Evolutionary conservation across 2,329 filamentous ascomycete species (phyloP).

Genomic region (Arachnomyces sp.): DNA sequence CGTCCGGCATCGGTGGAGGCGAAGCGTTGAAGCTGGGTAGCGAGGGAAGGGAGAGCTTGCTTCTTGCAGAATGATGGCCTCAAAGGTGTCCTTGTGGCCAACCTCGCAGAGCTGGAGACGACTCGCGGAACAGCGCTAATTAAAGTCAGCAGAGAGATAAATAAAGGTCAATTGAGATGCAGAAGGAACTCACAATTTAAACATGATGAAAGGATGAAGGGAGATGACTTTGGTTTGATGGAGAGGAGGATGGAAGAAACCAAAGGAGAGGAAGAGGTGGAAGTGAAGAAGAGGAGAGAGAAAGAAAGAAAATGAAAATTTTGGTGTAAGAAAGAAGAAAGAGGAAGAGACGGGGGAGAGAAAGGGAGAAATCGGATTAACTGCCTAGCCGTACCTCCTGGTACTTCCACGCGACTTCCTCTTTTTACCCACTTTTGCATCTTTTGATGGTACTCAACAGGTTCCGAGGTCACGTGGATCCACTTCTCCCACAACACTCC

Average conservation of each 20-base stretch:
- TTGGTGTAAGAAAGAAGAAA: slow-evolving; percentile 16
- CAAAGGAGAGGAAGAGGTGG: slow-evolving; percentile 27
- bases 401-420: too few species aligned
- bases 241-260: slow-evolving; percentile 34
- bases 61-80: slow-evolving; percentile 50
- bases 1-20: slow-evolving; percentile 50
- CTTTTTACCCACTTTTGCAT: too few species aligned
- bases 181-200: slow-evolving; percentile 34
- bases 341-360: background rate
- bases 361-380: background rate
- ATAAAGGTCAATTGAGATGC: slow-evolving; percentile 11
- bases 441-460: too few species aligned
- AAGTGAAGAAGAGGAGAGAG: slow-evolving; percentile 20
- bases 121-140: slow-evolving; percentile 8
- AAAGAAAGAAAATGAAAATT: slow-evolving; percentile 24
- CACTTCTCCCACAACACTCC: too few species aligned
- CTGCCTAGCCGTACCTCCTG: slow-evolving; percentile 3
- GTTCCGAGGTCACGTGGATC: too few species aligned
- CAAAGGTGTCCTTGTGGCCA: slow-evolving; percentile 52
- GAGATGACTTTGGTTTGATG: slow-evolving; percentile 23
- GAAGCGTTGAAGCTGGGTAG: slow-evolving; percentile 43
- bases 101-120: slow-evolving; percentile 47
- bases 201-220: slow-evolving; percentile 41
- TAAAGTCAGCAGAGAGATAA: slow-evolving; percentile 11
- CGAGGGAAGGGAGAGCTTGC: slow-evolving; percentile 50